Base-by-base conservation (phyloP, 169 alveolate genomes). In the Besnoitia besnoiti region DNA sequence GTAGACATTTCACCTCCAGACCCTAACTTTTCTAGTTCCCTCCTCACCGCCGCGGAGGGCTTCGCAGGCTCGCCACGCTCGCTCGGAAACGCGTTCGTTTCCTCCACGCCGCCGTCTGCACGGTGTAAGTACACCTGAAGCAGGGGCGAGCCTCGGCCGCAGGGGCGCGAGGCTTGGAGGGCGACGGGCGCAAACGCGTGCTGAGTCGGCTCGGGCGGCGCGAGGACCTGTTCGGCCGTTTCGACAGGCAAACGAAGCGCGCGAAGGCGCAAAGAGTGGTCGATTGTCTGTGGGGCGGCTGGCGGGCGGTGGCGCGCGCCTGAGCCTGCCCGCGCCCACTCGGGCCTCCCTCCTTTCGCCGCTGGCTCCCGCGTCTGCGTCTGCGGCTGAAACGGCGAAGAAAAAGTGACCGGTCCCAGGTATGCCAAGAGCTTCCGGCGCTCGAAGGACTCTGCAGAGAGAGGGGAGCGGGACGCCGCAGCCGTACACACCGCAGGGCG, bases 181-280 rank as follows among this genome's bases (percentile, higher is more conserved):
- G 4, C 30, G 33, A 55, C 33, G 3, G 67, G 24, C 27, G 67
- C 67, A 21, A 21, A 55, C 30, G 67, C 12, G 67, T 16, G 33
- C 4, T 5, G 30, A 10, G 27, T 55, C 67, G 12, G 33, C 27
- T 55, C 27, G 5, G 39, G 82, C 8, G 44, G 46, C 82, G 24
- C 5, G 24, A 73, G 82, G 27, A 73, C 14, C n/a, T 73, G 39
- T 16, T 73, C 82, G 14, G 82, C 82, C 30, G 46, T 73, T 1
- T 73, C 82, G 16, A 37, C 82, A 73, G 82, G 82, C 8, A 73
- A n/a, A 42, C 82, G 82, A 42, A 73, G 44, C 10, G 82, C 16
- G 0, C 82, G 39, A 1, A 73, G 82, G 16, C 82, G 82, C 10
- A 73, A 73, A 30, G 12, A n/a, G 21, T 73, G 82, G 82, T 37